Percentiles rank a stretch among this genome's conserved stretches.
Evolutionary conservation across 345 rosid genomes (phyloP).

Genomic region (Pugionium cornutum): DNA sequence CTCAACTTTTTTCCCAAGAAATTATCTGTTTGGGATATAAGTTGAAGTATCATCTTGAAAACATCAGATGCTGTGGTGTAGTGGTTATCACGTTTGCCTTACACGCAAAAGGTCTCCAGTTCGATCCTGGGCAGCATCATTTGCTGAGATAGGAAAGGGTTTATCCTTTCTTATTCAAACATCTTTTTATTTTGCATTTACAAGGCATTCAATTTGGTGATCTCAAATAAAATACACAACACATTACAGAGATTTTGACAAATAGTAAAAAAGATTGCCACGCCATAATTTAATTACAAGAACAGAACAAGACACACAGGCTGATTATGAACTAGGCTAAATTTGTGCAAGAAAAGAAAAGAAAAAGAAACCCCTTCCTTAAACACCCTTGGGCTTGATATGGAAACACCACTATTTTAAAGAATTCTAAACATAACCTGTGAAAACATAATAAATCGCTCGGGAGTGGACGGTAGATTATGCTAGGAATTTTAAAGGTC

Average conservation of each 20-base stretch:
- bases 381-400: conserved; percentile 18
- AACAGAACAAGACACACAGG: background rate
- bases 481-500: conserved; percentile 20
- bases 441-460: conserved; percentile 5
- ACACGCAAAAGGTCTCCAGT: background rate
- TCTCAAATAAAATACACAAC: background rate
- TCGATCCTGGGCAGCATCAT: conserved; percentile 38
- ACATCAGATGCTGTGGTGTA: conserved; percentile 30
- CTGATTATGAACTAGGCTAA: conserved; percentile 1
- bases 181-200: background rate
- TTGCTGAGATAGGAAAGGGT: too few relatives aligned
- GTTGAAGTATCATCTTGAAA: fast-evolving
- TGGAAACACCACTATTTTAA: background rate
- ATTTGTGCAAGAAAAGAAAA: conserved; percentile 29
- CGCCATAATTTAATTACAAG: conserved; percentile 14
- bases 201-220: too few relatives aligned
- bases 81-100: conserved; percentile 22
- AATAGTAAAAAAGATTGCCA: background rate
- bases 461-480: conserved; percentile 12
- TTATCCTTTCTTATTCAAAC: background rate
- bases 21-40: background rate
- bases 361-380: conserved; percentile 21
- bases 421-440: conserved; percentile 18
- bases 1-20: background rate
- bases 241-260: background rate